Evolutionary conservation across 2,329 filamentous ascomycete genomes (phyloP), one percentile per base, ranked within the genome.

Genomic region (Gnomoniopsis sp.): DNA sequence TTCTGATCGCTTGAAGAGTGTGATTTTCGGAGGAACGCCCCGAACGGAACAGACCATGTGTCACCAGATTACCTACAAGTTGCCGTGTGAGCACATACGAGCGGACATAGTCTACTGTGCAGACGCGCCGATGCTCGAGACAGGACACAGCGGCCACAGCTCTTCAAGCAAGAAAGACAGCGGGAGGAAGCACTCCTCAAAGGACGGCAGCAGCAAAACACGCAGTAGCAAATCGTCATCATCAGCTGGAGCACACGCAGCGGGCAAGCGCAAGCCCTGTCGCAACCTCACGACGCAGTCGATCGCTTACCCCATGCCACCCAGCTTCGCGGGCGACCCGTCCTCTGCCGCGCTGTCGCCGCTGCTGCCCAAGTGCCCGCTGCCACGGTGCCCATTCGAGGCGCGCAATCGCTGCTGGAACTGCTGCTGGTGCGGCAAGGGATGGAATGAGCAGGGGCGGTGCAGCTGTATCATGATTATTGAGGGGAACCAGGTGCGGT

Each of bases 371-470:
- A 73, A 75, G 59, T 82, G 79, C 63, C 77, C 78, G 48, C 67
- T 81, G 57, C 63, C 74, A 8, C 70, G 72, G 52, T 83, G 80
- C 56, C 79, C 80, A 8, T 83, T 79, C 63, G 78, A 81, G 68
- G 69, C 70, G 50, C 75, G 77, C 59, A 76, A 78, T 58, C 73
- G 80, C 34, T 74, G 68, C 62, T 83, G 80, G 80, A 80, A 80
- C 68, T 83, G 80, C 68, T 83, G 80, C 68, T 82, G 79, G 79
- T 83, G 80, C 59, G 80, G 80, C 30, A 81, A 82, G 65, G 71
- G 72, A n/a, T 77, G 77, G 73, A 83, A 83, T 64, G 72, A 73
- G 48, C 69, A 71, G 26, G 80, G 79, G 4, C 74, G 79, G 26
- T 83, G 80, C 69, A 75, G 75, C 63, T 80, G 78, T 66, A 70